Percentiles rank a stretch among this genome's conserved stretches.
Conservation (phyloP, 2,329 filamentous ascomycete genomes). For the Hypoxylon sp. region DNA sequence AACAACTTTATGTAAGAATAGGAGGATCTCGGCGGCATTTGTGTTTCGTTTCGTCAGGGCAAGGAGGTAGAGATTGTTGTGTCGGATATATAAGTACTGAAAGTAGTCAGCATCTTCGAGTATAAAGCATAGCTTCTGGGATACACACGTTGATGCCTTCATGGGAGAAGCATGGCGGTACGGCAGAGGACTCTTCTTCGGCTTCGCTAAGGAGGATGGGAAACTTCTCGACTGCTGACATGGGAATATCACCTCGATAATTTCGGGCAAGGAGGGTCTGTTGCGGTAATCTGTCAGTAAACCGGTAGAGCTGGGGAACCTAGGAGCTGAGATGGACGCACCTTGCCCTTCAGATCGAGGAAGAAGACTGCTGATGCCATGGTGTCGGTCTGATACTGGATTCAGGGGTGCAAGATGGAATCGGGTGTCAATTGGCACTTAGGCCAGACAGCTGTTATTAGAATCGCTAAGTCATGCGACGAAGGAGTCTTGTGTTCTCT, state of each 20-base stretch:
- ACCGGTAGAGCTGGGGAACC: too few relatives aligned
- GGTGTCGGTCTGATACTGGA: constrained; percentile 54
- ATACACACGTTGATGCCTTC: constrained; percentile 94
- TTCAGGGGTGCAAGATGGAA: constrained; percentile 49
- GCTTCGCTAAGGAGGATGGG: constrained; percentile 95
- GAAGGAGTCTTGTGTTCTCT: constrained; percentile 27
- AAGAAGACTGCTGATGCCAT: constrained; percentile 99
- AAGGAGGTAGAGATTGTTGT: constrained; percentile 99
- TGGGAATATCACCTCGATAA: constrained; percentile 98
- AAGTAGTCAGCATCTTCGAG: constrained; percentile 26
- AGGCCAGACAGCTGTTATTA: constrained; percentile 47
- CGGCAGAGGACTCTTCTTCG: constrained; percentile 98
- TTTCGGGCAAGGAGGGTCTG: constrained; percentile 98
- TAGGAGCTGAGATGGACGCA: constrained; percentile 58
- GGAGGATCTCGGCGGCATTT: constrained; percentile 97
- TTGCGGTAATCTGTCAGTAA: constrained; percentile 26
- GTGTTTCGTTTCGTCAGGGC: constrained; percentile 98
- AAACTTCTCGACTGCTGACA: constrained; percentile 99
- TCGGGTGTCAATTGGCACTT: constrained; percentile 53
- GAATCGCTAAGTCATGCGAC: constrained; percentile 43
- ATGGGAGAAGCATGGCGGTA: constrained; percentile 97
- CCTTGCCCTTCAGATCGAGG: constrained; percentile 99
- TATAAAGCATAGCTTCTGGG: constrained; percentile 1
- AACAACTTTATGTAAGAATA: constrained; percentile 98
- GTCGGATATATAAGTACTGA: constrained; percentile 99